Conservation (phyloP, 768 basidiomycete genomes). For the Leccinum boreale region DNA sequence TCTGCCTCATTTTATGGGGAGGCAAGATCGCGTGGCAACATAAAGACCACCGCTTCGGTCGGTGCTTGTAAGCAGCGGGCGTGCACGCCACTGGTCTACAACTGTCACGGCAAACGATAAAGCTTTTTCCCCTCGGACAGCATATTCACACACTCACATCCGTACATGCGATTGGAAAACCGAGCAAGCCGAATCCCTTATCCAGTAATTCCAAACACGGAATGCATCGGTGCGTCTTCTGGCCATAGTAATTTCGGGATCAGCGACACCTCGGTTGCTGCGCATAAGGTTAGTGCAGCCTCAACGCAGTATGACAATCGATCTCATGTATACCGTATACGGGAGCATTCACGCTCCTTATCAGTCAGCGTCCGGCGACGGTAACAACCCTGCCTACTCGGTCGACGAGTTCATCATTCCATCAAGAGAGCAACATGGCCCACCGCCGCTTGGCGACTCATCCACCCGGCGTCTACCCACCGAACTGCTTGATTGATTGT, state of each 20-base stretch:
- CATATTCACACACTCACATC: neutral
- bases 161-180: neutral
- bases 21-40: neutral
- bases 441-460: neutral
- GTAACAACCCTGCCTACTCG: neutral
- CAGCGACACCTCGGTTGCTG: neutral
- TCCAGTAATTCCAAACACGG: slow-evolving; percentile 5
- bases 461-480: neutral
- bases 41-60: neutral
- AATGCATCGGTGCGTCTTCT: neutral
- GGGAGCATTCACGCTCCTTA: neutral
- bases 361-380: neutral
- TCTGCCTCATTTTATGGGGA: slow-evolving; percentile 8
- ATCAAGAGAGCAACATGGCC: neutral
- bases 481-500: neutral
- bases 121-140: neutral
- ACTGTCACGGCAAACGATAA: neutral
- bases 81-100: neutral
- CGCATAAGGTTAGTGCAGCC: neutral
- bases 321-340: slow-evolving; percentile 4
- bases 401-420: neutral
- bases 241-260: neutral
- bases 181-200: neutral
- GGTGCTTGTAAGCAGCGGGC: neutral
- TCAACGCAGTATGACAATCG: neutral